Evolutionary conservation across 2,329 filamentous ascomycete genomes (phyloP).

Genomic region (Cladophialophora chaetospira): DNA sequence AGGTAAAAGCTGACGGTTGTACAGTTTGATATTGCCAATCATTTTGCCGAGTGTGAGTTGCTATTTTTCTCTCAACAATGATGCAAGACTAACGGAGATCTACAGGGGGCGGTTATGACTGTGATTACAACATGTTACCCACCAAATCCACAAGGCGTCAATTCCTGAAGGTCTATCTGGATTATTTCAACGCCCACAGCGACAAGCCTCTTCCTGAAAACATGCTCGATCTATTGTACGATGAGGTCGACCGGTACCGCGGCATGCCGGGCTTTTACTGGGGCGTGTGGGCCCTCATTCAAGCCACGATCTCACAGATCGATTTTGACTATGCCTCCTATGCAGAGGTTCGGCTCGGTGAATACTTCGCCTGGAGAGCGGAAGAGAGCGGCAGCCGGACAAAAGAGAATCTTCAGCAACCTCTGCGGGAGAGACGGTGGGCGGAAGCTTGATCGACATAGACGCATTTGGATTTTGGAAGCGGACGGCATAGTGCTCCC

Average conservation of each 20-base stretch:
- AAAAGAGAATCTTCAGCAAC: constrained; percentile 59
- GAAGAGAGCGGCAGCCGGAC: constrained; percentile 64
- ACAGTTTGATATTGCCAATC: constrained; percentile 96
- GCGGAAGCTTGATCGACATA: constrained; percentile 48
- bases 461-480: not conserved
- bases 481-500: not conserved
- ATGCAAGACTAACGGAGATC: too few relatives aligned
- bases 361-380: constrained; percentile 91
- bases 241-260: constrained; percentile 83
- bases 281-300: constrained; percentile 94
- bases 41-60: constrained; percentile 99
- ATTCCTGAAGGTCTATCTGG: constrained; percentile 83
- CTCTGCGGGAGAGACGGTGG: constrained; percentile 80
- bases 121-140: constrained; percentile 82
- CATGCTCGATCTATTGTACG: constrained; percentile 65
- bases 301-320: constrained; percentile 90
- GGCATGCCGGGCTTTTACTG: constrained; percentile 86
- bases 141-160: constrained; percentile 72
- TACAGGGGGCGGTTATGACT: constrained; percentile 97
- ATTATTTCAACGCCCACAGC: constrained; percentile 66
- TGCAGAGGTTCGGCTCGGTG: constrained; percentile 79
- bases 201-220: constrained; percentile 49
- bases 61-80: too few relatives aligned
- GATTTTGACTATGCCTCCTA: constrained; percentile 96
- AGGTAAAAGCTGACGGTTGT: too few relatives aligned